Evolutionary conservation across 2,329 filamentous ascomycete genomes (phyloP), one percentile per base, ranked within the genome.

Genomic region (Canariomyces notabilis): DNA sequence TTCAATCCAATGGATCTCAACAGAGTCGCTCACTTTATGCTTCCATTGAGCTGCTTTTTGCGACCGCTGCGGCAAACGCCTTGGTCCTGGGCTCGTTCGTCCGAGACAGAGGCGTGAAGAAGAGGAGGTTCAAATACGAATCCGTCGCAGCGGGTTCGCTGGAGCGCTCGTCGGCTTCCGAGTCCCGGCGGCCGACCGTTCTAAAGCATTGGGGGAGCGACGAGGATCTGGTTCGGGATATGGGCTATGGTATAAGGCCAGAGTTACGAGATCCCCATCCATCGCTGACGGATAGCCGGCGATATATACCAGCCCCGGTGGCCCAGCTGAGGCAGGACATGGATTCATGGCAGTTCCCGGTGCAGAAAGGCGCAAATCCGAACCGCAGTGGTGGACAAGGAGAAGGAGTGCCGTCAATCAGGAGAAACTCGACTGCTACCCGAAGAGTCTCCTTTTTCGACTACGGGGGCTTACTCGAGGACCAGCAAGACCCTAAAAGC

Each of bases 61-160:
- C 93, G 5, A 87, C 90, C 0, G 81, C 82, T 0, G 85, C 94
- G 0, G 87, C 91, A 11, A 98, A 97, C 62, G 83, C 85, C 3
- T 75, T 98, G 16, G 87, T 96, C 1, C 78, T 98, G 2, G 91
- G 91, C 11, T 95, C 90, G 0, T 97, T 97, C 60, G 82, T 97
- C 21, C 80, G 91, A 12, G 91, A 97, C 63, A 80, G 88, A 43
- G 93, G 93, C 20, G 72, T 89, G 33, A 97, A 97, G 73, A 95
- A 94, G 67, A 76, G 77, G 46, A 93, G 89, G 61, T 96, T 87
- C 68, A 83, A 84, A 44, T 76, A 80, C 51, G 74, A 74, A 14
- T 80, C 82, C 1, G 69, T 74, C 11, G 69, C 77, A 4, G 75
- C 76, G 35, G 79, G 80, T 33, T 89, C 86, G 1, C 69, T 85